Base-by-base conservation (phyloP, 2,329 filamentous ascomycete species). In the Stemphylium lycopersici region DNA sequence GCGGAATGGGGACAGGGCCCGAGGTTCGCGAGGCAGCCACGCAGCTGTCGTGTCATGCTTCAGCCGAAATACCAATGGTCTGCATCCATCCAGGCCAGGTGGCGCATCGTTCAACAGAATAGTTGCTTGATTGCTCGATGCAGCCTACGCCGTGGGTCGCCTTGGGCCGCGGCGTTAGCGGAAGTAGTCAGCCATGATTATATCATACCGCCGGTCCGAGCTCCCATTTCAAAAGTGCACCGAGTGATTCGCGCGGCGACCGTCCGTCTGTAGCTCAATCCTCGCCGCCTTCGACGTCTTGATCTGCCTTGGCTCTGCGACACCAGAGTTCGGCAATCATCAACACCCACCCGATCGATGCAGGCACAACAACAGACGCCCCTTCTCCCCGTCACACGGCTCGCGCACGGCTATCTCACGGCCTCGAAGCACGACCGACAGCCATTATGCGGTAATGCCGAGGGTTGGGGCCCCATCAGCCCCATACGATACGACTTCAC, bases 401-500 rank as follows among this genome's bases (percentile, higher is more conserved):
- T 61, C 48, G 60, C 63, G 50, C 58, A 66, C 60, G 71, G 72
- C 65, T 91, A 90, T 75, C 83, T 91, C 57, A 81, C 69, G 31
- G 74, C 78, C 16, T 74, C 74, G 43, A 63, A 61, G 46, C 59
- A 64, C 46, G 66, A 73, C 50, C 78, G 78, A 62, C 90, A 96
- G 73, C 87, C 90, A 53, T 81, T 97, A 76, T 98, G 93, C 78
- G 86, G 89, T 74, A 95, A 96, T 77, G 81, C 83, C 49, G 93
- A 98, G 77, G 96, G 95, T 69, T 99, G 95, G 95, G 96, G 96
- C 1, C 95, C 95, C 18, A 73, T 99, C 72, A 97, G 92, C 77
- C 87, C 88, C 32, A 82, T 87, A 63, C 84, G 93, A 74, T 97
- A 91, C 77, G 95, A 99, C 78, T 92, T 99, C 69, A 98, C 95